Evolutionary conservation across 2,329 filamentous ascomycete genomes (phyloP).

Genomic region (Scolecobasidium constrictum): DNA sequence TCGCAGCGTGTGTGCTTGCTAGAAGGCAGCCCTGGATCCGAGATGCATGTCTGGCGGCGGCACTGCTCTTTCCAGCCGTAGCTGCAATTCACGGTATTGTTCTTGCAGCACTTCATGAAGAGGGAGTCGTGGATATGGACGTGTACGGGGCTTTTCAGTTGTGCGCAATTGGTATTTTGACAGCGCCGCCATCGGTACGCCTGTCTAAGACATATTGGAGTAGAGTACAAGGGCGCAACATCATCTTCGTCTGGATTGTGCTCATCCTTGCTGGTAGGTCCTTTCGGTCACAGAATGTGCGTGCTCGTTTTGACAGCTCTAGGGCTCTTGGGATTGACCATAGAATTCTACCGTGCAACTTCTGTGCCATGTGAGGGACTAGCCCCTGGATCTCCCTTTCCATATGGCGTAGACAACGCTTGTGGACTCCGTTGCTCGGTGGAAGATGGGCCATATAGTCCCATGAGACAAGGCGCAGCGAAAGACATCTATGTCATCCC

Average conservation of each 20-base stretch:
- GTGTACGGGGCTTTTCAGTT: slow-evolving; percentile 58
- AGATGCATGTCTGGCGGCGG: slow-evolving; percentile 52
- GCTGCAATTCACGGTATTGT: slow-evolving; percentile 54
- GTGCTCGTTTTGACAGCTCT: slow-evolving; percentile 20
- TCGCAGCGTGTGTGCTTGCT: slow-evolving; percentile 52
- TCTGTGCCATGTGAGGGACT: slow-evolving; percentile 33
- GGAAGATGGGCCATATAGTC: slow-evolving; percentile 39
- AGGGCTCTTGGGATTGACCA: slow-evolving; percentile 49
- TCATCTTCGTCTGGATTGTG: slow-evolving; percentile 56
- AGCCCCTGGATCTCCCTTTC: slow-evolving; percentile 32
- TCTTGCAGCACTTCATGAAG: slow-evolving; percentile 46
- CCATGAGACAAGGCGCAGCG: slow-evolving; percentile 42
- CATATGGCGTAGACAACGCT: slow-evolving; percentile 25
- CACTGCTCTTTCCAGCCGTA: slow-evolving; percentile 51
- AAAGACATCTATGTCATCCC: slow-evolving; percentile 55
- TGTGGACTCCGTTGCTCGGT: slow-evolving; percentile 41
- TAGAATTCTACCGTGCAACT: slow-evolving; percentile 52
- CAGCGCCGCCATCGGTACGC: slow-evolving; percentile 51
- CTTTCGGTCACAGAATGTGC: too few relatives aligned
- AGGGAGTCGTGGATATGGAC: slow-evolving; percentile 55
- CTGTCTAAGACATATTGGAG: slow-evolving; percentile 55
- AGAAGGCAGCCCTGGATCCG: slow-evolving; percentile 51
- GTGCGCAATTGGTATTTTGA: slow-evolving; percentile 54
- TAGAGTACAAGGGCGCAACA: slow-evolving; percentile 47
- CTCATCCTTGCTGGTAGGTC: slow-evolving; percentile 47